Evolutionary conservation across 257 asterid species (phyloP).

Genomic region (Solanum corneliomulleri): DNA sequence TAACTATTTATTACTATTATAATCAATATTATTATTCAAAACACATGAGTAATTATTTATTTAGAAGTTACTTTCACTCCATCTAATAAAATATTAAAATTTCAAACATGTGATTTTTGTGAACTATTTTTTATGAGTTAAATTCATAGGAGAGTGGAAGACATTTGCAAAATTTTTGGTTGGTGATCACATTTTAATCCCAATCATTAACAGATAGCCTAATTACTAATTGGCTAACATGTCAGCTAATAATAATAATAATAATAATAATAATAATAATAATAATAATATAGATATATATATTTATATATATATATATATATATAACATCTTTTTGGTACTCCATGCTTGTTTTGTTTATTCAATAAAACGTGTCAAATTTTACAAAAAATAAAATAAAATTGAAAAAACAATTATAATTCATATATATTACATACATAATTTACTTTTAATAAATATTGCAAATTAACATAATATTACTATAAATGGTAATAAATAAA

Average conservation of each 20-base stretch:
- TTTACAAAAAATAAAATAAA: too few species aligned
- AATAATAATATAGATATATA: too few species aligned
- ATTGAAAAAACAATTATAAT: too few species aligned
- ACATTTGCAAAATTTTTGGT: not conserved
- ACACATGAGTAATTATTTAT: not conserved
- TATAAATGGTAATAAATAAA: too few species aligned
- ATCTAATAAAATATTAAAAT: not conserved
- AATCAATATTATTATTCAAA: not conserved
- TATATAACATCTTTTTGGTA: too few species aligned
- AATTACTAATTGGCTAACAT: not conserved
- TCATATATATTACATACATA: too few species aligned
- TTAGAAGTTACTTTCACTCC: not conserved
- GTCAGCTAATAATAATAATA: not conserved
- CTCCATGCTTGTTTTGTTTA: not conserved
- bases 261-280: too few species aligned
- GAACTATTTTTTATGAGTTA: not conserved
- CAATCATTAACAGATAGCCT: not conserved
- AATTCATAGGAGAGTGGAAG: not conserved
- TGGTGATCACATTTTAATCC: not conserved
- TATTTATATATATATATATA: too few species aligned
- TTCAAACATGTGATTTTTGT: not conserved
- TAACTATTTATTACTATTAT: not conserved
- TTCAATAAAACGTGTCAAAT: too few species aligned
- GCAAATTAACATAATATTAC: too few species aligned
- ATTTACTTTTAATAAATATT: too few species aligned